These are phyloP conservation scores for Akanthomyces lecanii DNA, from an alignment of 2,329 filamentous ascomycete species.

Conservation along the genomic window DNA sequence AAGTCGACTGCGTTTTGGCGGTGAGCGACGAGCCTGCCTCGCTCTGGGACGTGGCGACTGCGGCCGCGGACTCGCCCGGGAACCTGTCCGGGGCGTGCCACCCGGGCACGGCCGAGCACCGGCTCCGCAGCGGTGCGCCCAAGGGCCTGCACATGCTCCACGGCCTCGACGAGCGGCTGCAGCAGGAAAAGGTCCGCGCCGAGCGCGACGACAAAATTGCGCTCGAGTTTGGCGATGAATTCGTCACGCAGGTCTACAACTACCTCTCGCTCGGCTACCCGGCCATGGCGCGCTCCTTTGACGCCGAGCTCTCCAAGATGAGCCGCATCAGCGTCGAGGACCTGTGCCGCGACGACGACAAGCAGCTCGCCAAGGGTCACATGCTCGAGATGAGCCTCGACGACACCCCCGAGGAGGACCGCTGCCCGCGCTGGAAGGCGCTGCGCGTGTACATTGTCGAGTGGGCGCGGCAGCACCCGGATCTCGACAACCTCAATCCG, in stretches of 20 bases:
- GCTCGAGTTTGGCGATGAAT: constrained; percentile 73
- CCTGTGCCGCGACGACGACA: constrained; percentile 66
- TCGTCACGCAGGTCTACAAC: constrained; percentile 95
- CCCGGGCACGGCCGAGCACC: constrained; percentile 23
- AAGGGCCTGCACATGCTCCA: constrained; percentile 48
- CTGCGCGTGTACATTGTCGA: constrained; percentile 79
- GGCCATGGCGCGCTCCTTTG: constrained; percentile 74
- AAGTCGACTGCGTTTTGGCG: constrained; percentile 33
- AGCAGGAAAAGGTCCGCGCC: constrained; percentile 45
- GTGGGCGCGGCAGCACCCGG: constrained; percentile 84
- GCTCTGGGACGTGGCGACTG: constrained; percentile 24
- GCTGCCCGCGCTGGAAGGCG: constrained; percentile 73
- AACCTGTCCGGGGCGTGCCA: not conserved
- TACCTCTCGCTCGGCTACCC: constrained; percentile 93
- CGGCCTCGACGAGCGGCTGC: constrained; percentile 48
- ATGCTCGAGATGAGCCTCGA: constrained; percentile 55
- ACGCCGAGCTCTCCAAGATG: constrained; percentile 81
- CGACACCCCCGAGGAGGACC: constrained; percentile 43
- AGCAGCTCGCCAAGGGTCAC: constrained; percentile 63
- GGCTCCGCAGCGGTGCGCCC: constrained; percentile 29
- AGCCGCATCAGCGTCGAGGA: constrained; percentile 64
- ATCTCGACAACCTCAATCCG: constrained; percentile 57
- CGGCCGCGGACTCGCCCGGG: constrained; percentile 18
- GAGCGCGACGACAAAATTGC: constrained; percentile 51
- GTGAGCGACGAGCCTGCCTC: constrained; percentile 39